phyloP scores from a whole-genome alignment of 371 early-diverging fungal species.

The Batrachochytrium dendrobatidis region DNA sequence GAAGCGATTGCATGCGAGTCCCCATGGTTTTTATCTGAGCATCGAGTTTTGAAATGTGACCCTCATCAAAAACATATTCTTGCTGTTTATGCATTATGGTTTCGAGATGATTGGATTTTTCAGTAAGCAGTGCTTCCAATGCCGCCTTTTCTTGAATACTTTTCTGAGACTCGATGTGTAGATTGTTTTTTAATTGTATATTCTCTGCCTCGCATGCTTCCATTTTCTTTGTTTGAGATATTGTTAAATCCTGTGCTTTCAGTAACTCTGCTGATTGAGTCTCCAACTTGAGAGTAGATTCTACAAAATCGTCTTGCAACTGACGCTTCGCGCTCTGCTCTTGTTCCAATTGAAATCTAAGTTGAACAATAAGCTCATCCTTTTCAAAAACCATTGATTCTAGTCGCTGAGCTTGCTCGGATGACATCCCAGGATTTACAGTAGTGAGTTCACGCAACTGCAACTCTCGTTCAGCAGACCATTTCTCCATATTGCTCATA shows the following conservation, averaged over 20 bases:
- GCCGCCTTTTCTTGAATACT: neutral
- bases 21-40: neutral
- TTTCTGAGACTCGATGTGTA: neutral
- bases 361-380: neutral
- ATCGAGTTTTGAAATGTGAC: neutral
- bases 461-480: neutral
- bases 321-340: no score
- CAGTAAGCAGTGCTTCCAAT: neutral
- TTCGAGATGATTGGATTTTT: neutral
- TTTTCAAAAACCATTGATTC: neutral
- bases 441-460: neutral
- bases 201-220: slow-evolving; percentile 1
- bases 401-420: neutral
- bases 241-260: no score
- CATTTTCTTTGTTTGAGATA: no score
- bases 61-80: neutral
- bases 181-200: neutral
- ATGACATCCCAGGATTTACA: neutral
- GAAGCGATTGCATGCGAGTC: neutral
- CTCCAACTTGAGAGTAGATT: no score
- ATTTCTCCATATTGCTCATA: neutral
- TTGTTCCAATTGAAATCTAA: neutral
- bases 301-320: no score
- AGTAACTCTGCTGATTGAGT: no score
- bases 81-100: neutral